Percentiles rank a stretch among this genome's conserved stretches.
These are phyloP conservation scores for Pythium phragmiticola DNA, from an alignment of 352 stramenopile species.

Conservation along the genomic window DNA sequence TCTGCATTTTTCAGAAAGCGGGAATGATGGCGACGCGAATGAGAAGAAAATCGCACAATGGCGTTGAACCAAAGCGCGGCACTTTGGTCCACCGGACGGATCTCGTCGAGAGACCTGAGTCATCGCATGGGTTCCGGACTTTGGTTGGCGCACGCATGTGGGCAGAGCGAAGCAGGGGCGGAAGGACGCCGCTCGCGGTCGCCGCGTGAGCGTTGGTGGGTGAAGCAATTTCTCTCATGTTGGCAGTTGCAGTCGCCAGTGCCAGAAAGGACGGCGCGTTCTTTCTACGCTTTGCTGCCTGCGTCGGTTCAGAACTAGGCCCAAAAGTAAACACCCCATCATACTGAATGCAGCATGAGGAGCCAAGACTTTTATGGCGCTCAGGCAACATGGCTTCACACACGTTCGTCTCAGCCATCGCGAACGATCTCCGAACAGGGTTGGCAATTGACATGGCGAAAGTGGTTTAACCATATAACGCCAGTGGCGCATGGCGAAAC, in stretches of 20 bases:
- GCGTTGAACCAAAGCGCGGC: not conserved
- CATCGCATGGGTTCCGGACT: not conserved
- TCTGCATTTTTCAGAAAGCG: constrained; percentile 1
- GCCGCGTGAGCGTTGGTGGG: no score
- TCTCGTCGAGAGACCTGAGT: not conserved
- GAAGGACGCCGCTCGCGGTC: no score
- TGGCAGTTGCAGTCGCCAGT: constrained; percentile 7
- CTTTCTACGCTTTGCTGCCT: not conserved
- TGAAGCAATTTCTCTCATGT: no score
- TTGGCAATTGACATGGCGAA: no score
- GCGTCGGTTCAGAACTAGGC: not conserved
- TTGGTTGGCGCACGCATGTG: no score
- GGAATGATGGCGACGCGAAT: constrained; percentile 7
- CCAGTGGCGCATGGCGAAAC: no score
- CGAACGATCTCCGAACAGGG: no score
- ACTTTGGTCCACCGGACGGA: not conserved
- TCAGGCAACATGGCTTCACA: not conserved
- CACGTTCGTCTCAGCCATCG: not conserved
- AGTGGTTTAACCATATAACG: no score
- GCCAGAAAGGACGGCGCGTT: not conserved
- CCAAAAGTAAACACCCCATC: constrained; percentile 1
- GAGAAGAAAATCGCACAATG: constrained; percentile 13
- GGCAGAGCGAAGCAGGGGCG: no score
- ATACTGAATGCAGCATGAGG: not conserved
- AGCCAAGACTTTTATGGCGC: not conserved